Base-by-base conservation (phyloP, 108 stramenopile species). In the Mediolabrus comicus region DNA sequence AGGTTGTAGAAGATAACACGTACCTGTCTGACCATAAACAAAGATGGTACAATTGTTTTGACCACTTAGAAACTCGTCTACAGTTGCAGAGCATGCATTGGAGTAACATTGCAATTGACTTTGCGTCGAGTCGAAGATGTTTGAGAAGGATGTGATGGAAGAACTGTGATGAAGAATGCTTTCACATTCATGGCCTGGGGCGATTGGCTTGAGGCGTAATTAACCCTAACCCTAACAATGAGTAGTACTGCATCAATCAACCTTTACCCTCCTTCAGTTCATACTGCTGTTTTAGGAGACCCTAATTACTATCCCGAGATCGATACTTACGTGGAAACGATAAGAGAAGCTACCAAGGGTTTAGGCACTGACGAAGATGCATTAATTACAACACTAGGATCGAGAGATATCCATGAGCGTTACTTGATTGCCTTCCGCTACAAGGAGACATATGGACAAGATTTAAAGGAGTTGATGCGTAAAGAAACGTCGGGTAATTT, bases 401-500 rank as follows among this genome's bases (percentile, higher is more conserved):
- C 70, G 9, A 43, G 73, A 83, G 60, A 76, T 49, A 65, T 75
- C 10, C 67, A 55, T 3, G 69, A 79, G 7, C 80, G 89, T 9
- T 79, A 46, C 59, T 73, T 84, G 53, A 71, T 90, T 30, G 32
- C 80, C 8, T 56, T 53, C n/a, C 79, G 83, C 4, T 90, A 84
- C 84, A 81, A 80, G 60, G 82, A 86, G 58, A 79, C 83, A 22
- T 79, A 66, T 49, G 68, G 66, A 24, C 57, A 81, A 46, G 62
- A 75, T 2, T 38, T 88, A 36, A 70, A 71, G 26, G 83, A 85
- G 35, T 56, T 88, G 65, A 88, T 88, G 84, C 82, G 79, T 36
- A 84, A 79, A 53, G 87, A 88, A 60, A 83, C 74, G 60, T 67
- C 57, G 31, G 86, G 86, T 10, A 80, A 90, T 41, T 87, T 90